phyloP scores from a whole-genome alignment of 805 yeast genomes.

The Kodamaea leandrae region DNA sequence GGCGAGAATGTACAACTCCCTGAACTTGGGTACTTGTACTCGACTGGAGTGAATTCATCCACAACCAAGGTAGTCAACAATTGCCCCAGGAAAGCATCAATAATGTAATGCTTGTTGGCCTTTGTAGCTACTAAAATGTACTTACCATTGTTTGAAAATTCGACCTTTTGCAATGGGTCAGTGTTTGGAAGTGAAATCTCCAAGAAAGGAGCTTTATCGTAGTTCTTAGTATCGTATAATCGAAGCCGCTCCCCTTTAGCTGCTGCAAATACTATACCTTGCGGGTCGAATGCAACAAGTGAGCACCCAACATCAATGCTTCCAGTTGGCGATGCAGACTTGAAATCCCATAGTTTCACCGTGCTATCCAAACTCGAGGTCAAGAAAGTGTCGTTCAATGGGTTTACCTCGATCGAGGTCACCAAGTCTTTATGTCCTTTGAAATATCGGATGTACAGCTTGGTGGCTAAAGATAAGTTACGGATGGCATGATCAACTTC shows the following conservation, averaged over 20 bases:
- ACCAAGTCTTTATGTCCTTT: conserved; percentile 83
- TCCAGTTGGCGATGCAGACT: conserved; percentile 66
- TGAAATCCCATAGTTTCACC: conserved; percentile 83
- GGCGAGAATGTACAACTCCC: conserved; percentile 39
- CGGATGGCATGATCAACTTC: conserved; percentile 71
- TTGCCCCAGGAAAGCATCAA: conserved; percentile 70
- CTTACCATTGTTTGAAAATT: conserved; percentile 78
- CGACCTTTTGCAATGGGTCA: conserved; percentile 43
- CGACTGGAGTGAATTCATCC: conserved; percentile 14
- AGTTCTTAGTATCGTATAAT: conserved; percentile 59
- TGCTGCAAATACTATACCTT: conserved; percentile 77
- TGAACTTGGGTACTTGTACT: conserved; percentile 31
- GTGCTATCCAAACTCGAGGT: conserved; percentile 75
- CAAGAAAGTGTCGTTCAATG: conserved; percentile 60
- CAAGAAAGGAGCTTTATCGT: conserved; percentile 57
- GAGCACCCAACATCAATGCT: conserved; percentile 47
- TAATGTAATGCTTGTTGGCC: conserved; percentile 52
- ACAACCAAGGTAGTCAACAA: conserved; percentile 29
- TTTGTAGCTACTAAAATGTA: conserved; percentile 56
- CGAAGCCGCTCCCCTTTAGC: conserved; percentile 34
- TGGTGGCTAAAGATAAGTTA: conserved; percentile 71
- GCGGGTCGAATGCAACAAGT: conserved; percentile 74
- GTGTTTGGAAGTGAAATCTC: background rate
- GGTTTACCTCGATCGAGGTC: conserved; percentile 67
- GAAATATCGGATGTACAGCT: conserved; percentile 80